Evolutionary conservation across 192 early-diverging fungal species (phyloP).

Genomic region (Entophlyctis luteolus): DNA sequence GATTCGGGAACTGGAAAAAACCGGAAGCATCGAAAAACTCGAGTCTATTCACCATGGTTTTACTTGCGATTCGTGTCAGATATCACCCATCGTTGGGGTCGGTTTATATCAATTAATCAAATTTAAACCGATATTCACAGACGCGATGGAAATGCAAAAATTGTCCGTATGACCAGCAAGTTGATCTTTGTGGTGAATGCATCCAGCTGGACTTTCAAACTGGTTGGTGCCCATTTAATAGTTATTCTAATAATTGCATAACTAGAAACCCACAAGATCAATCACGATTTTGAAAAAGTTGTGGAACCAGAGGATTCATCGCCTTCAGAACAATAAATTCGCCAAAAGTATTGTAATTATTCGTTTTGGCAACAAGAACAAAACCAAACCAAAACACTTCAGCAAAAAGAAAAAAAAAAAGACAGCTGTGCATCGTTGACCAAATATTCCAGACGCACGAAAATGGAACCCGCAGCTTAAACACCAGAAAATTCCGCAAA

Average conservation of each 20-base stretch:
- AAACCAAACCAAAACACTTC: no score
- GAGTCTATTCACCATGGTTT: neutral
- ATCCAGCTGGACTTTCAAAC: conserved; percentile 6
- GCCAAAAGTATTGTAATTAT: no score
- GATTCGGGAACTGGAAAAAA: neutral
- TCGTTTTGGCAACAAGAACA: no score
- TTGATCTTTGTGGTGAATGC: conserved; percentile 15
- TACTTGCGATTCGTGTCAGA: conserved; percentile 1
- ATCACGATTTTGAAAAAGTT: conserved; percentile 10
- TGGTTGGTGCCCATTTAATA: neutral
- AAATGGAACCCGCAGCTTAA: no score
- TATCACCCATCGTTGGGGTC: conserved; percentile 6
- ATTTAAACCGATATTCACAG: neutral
- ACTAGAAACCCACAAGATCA: neutral
- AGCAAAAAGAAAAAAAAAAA: no score
- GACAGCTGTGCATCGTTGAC: no score
- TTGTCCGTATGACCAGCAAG: conserved; percentile 6
- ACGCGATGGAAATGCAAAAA: conserved; percentile 9
- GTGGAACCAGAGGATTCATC: neutral
- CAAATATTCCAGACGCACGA: no score
- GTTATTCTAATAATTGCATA: neutral
- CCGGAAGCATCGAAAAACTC: neutral
- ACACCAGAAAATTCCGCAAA: no score
- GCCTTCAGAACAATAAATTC: no score
- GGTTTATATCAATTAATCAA: neutral